Conservation (phyloP, 2,329 filamentous ascomycete species). For the Arthrobotrys sinensis region DNA sequence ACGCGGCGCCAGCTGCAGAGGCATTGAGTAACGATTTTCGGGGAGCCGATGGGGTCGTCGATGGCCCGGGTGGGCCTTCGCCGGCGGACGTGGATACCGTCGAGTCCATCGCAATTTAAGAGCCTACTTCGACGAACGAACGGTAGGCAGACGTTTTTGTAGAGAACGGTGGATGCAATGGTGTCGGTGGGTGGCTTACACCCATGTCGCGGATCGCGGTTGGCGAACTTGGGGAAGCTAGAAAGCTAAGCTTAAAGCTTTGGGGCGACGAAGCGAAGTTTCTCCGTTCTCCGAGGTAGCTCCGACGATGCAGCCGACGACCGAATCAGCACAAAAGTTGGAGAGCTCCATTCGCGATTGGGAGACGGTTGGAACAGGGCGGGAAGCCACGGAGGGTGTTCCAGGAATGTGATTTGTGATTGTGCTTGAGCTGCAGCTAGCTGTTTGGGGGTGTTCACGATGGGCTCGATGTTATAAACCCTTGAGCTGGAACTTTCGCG, state of each 20-base stretch:
- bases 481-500: too few relatives aligned
- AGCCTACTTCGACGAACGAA: neutral
- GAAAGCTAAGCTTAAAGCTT: conserved; percentile 6
- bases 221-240: conserved; percentile 29
- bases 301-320: conserved; percentile 20
- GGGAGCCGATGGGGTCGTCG: conserved; percentile 13
- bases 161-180: conserved; percentile 3
- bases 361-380: neutral
- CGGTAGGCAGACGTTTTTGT: conserved; percentile 7
- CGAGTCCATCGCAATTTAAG: conserved; percentile 31
- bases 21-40: conserved; percentile 63
- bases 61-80: conserved; percentile 25
- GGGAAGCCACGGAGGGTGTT: neutral
- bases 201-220: conserved; percentile 29
- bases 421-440: neutral
- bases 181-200: conserved; percentile 17
- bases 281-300: conserved; percentile 38
- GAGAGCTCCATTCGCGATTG: conserved; percentile 14
- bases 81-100: conserved; percentile 1
- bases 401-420: conserved; percentile 10
- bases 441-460: neutral
- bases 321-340: conserved; percentile 6
- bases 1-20: conserved; percentile 80
- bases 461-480: neutral
- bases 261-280: conserved; percentile 29